These are phyloP conservation scores for Fusarium kyushuense DNA, from an alignment of 2,329 filamentous ascomycete species.

Conservation along the genomic window DNA sequence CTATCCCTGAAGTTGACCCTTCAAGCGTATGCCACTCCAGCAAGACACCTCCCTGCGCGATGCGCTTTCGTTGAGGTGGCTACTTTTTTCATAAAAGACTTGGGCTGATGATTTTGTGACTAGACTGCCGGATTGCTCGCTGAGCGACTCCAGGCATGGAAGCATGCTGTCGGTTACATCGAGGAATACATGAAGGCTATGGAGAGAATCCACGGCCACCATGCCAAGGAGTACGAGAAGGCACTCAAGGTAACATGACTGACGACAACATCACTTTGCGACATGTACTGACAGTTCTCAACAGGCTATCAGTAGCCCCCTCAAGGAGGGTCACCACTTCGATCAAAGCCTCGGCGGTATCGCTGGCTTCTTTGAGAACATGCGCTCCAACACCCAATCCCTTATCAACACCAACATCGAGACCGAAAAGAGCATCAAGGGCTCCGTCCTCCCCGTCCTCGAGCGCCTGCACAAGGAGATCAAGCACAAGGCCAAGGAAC, in stretches of 20 bases:
- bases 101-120: conserved; percentile 18
- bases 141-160: conserved; percentile 94
- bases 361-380: conserved; percentile 91
- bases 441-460: conserved; percentile 86
- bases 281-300: conserved; percentile 12
- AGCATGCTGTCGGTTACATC: conserved; percentile 90
- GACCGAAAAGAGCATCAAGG: conserved; percentile 90
- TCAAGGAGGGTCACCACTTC: conserved; percentile 93
- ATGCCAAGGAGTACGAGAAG: conserved; percentile 96
- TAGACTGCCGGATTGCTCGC: conserved; percentile 84
- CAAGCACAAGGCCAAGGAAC: conserved; percentile 95
- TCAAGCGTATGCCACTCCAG: conserved; percentile 62
- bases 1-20: conserved; percentile 69
- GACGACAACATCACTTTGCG: neutral
- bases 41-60: neutral
- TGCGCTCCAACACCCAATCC: conserved; percentile 91
- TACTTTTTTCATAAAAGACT: neutral
- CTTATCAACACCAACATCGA: conserved; percentile 90
- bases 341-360: conserved; percentile 89
- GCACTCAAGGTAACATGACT: conserved; percentile 75
- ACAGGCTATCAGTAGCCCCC: conserved; percentile 83
- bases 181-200: conserved; percentile 89
- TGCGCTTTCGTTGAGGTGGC: neutral
- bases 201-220: conserved; percentile 85
- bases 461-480: conserved; percentile 94